A percentile compares a stretch with the other conserved stretches of the same genome.
Conservation (phyloP, 306 rosid species). For the Sesbania bispinosa region DNA sequence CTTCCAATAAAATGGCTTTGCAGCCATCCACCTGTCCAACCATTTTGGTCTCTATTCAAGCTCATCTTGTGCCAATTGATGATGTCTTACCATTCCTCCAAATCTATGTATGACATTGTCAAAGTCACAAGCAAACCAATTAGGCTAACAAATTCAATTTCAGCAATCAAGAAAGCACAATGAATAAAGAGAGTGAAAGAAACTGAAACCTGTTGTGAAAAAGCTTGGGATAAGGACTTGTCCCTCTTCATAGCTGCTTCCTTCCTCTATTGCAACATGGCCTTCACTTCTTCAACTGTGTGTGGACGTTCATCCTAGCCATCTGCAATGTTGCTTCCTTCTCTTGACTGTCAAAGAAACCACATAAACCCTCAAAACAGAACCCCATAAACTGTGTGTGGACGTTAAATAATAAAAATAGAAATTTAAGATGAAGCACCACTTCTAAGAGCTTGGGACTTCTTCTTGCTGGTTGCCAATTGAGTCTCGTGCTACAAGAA, state of each 20-base stretch:
- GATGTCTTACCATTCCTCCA: slow-evolving; percentile 67
- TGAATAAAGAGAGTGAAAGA: background rate
- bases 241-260: slow-evolving; percentile 83
- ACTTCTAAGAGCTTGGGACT: too few relatives aligned
- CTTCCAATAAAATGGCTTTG: slow-evolving; percentile 96
- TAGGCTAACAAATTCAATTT: slow-evolving; percentile 8
- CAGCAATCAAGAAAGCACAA: background rate
- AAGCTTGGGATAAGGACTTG: slow-evolving; percentile 65
- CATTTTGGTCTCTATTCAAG: slow-evolving; percentile 76
- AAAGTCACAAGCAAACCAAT: background rate
- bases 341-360: slow-evolving; percentile 55
- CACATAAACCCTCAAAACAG: background rate
- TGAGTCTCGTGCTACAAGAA: too few relatives aligned
- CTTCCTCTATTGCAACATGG: slow-evolving; percentile 81
- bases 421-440: too few relatives aligned
- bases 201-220: slow-evolving; percentile 76
- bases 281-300: slow-evolving; percentile 89
- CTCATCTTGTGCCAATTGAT: slow-evolving; percentile 78
- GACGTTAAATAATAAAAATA: too few relatives aligned
- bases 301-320: slow-evolving; percentile 93
- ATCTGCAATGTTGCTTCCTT: slow-evolving; percentile 77
- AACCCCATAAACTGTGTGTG: background rate
- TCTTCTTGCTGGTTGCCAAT: too few relatives aligned
- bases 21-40: slow-evolving; percentile 77
- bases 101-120: slow-evolving; percentile 35